Evolutionary conservation across 148 eudicot genomes (phyloP), one percentile per base, ranked within the genome.

Genomic region (Tetragonia tetragonoides): DNA sequence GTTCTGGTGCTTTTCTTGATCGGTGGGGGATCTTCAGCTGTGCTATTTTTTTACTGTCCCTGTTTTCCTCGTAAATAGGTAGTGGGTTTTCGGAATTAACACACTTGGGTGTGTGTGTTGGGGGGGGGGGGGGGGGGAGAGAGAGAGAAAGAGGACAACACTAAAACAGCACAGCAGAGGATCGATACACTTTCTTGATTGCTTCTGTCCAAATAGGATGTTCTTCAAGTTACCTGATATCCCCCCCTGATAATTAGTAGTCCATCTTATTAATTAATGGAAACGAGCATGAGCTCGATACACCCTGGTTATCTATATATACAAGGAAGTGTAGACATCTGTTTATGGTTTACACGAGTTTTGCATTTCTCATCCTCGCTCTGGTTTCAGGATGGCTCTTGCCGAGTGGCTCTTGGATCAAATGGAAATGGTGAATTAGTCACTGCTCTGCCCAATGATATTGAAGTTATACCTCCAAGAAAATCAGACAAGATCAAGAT

Each of bases 401-500:
- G 95, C 73, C 85, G 89, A 72, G 83, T 96, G 64, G 93, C 87
- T n/a, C 92, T 96, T 10, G 97, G 98, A 71, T 81, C 92, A 37
- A 87, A 76, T 42, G 97, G 98, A 24, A 86, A 77, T 71, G 97
- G 92, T 0, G 99, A 93, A 38, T 75, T 75, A 17, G 67, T 93
- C 28, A 86, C 87, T 49, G 90, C 81, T 4, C 73, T 82, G 62
- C 91, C 98, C 3, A 87, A 74, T 49, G 99, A 96, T 73, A 85
- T 93, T 7, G 97, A 93, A 65, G 72, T 88, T 14, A 88, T 96
- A 47, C 83, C 84, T 4, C 99, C 99, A n/a, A 85, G 93, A 46
- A 96, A 96, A 77, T 74, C 84, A 0, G 98, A 96, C 78, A 96
- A 89, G 78, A 90, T 96, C 53, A 96, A 91, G 87, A 96, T 96